Evolutionary conservation across 371 early-diverging fungal species (phyloP).

Genomic region (Mortierella sp.): DNA sequence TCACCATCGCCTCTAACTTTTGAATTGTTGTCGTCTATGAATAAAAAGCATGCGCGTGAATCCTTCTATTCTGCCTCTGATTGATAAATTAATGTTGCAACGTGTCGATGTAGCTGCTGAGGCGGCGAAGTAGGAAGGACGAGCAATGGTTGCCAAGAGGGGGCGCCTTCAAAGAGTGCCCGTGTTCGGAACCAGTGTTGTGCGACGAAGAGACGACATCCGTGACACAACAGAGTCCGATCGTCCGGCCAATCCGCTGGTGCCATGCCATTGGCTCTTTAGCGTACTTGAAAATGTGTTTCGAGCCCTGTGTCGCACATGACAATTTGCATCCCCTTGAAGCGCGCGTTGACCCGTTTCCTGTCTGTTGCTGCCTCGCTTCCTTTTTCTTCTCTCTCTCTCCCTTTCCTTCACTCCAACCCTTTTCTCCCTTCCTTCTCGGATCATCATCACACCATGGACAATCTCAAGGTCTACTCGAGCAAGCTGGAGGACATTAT

Average conservation of each 20-base stretch:
- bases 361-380: not conserved
- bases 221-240: not conserved
- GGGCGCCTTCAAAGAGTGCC: not conserved
- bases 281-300: not conserved
- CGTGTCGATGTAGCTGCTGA: too few relatives aligned
- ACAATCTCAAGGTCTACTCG: slow-evolving; percentile 55
- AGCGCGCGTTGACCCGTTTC: not conserved
- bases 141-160: too few relatives aligned
- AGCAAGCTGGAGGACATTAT: slow-evolving; percentile 81
- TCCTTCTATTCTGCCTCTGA: slow-evolving; percentile 45
- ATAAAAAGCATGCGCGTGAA: slow-evolving; percentile 16
- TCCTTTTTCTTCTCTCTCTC: not conserved
- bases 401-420: slow-evolving; percentile 1
- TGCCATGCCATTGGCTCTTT: slow-evolving; percentile 4
- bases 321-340: not conserved
- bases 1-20: slow-evolving; percentile 79
- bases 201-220: not conserved
- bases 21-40: slow-evolving; percentile 13
- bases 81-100: too few relatives aligned
- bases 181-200: too few relatives aligned
- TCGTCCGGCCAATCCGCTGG: not conserved
- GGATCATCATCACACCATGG: slow-evolving; percentile 34
- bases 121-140: too few relatives aligned
- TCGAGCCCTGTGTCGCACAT: not conserved
- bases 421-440: not conserved